Base-by-base conservation (phyloP, 2,329 filamentous ascomycete genomes). In the Colletotrichum karsti region DNA sequence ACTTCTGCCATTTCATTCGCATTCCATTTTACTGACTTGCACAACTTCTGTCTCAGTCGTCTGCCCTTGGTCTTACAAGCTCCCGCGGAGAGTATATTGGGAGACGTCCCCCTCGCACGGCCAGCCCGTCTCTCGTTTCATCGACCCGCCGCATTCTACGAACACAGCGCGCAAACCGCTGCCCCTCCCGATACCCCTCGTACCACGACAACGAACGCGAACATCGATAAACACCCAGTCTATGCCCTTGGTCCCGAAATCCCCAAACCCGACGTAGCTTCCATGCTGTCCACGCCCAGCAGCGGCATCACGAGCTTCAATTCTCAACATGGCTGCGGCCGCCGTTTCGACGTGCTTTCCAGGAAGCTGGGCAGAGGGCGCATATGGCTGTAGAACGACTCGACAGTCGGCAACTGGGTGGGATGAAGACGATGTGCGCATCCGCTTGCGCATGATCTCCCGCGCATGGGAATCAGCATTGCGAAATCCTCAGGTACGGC, bases 321-420 rank as follows among this genome's bases (percentile, higher is more conserved):
- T 78, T 81, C 77, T 77, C 83, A 86, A 74, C 77, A 89, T 89
- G 87, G 86, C 87, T 78, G 79, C 84, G 77, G 82, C 81, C 80
- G 80, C 81, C 73, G 80, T 87, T 79, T 75, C 83, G 77, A 76
- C 77, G 70, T 79, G 78, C 53, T 46, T 35, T 72, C 80, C 76
- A 77, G 80, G 77, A 76, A 77, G 74, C 77, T 82, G 78, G 80
- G 78, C 75, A 79, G 79, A 73, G 81, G 79, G 74, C 77, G 77
- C 69, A 73, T 78, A 74, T 81, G 79, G 77, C 71, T 81, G 72
- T 35, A 48, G 28, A 74, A 74, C 76, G 71, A 77, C 70, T 74
- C 77, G 51, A 69, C 73, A 67, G 75, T 78, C 72, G 75, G 78
- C 73, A 71, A 77, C 69, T 79, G 76, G 72, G 63, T 80, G 76